phyloP scores from a whole-genome alignment of 1,284 basidiomycete species.

The Melampsora americana region DNA sequence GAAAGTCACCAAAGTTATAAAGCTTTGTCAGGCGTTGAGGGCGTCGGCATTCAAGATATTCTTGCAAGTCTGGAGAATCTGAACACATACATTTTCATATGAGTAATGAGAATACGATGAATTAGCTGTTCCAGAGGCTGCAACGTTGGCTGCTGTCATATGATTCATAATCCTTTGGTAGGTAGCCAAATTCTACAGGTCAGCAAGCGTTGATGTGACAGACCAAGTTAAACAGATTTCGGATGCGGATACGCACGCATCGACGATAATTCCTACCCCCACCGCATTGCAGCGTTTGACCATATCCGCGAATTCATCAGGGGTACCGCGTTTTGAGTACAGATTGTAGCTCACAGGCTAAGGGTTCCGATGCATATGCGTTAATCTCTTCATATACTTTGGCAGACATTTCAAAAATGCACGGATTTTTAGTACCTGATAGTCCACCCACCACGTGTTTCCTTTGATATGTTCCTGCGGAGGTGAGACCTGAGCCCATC shows the following conservation, averaged over 20 bases:
- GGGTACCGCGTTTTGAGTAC: conserved; percentile 24
- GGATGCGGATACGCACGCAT: conserved; percentile 14
- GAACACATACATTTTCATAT: conserved; percentile 21
- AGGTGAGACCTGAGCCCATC: conserved; percentile 33
- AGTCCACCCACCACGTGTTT: conserved; percentile 32
- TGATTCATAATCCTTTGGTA: conserved; percentile 26
- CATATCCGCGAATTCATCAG: conserved; percentile 31
- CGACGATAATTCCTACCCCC: conserved; percentile 36
- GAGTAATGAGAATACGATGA: conserved; percentile 20
- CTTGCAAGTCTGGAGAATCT: neutral
- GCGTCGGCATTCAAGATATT: too few species aligned
- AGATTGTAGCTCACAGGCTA: conserved; percentile 32
- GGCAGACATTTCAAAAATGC: neutral
- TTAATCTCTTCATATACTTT: neutral
- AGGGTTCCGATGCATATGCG: neutral
- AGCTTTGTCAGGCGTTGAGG: neutral
- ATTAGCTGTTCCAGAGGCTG: neutral
- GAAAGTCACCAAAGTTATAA: conserved; percentile 15
- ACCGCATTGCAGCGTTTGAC: conserved; percentile 18
- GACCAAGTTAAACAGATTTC: neutral
- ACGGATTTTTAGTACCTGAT: neutral
- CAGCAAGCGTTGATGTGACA: neutral
- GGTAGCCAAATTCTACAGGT: neutral
- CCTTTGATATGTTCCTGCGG: conserved; percentile 40
- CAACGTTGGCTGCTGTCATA: conserved; percentile 25